phyloP scores from a whole-genome alignment of 805 yeast species.

The Candida ortonii region DNA sequence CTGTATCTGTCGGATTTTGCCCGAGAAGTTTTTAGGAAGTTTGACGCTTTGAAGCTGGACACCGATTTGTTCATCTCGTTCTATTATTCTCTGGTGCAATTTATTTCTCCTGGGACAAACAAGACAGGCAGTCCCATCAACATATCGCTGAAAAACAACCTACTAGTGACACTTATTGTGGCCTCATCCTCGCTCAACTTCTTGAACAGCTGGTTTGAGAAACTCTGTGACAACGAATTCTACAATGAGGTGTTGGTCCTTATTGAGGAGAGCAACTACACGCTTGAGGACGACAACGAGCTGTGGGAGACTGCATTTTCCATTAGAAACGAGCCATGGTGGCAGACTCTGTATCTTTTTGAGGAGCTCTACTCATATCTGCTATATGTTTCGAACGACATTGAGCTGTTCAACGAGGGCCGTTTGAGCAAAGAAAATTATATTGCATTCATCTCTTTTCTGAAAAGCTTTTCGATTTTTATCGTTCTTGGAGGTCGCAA shows the following conservation, averaged over 20 bases:
- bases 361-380: slow-evolving; percentile 66
- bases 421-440: slow-evolving; percentile 41
- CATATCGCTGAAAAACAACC: slow-evolving; percentile 16
- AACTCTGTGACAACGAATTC: slow-evolving; percentile 19
- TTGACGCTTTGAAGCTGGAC: slow-evolving; percentile 9
- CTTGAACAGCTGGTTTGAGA: slow-evolving; percentile 20
- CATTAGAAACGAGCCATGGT: slow-evolving; percentile 23
- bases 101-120: slow-evolving; percentile 15
- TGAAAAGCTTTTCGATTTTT: slow-evolving; percentile 49
- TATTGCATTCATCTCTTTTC: slow-evolving; percentile 41
- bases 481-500: slow-evolving; percentile 24
- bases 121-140: slow-evolving; percentile 9
- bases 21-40: slow-evolving; percentile 7
- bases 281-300: slow-evolving; percentile 9
- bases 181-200: slow-evolving; percentile 21
- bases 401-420: slow-evolving; percentile 47
- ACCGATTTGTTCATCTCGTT: slow-evolving; percentile 16
- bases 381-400: slow-evolving; percentile 64
- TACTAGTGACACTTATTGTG: slow-evolving; percentile 26
- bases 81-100: slow-evolving; percentile 19
- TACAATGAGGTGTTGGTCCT: slow-evolving; percentile 18
- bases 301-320: slow-evolving; percentile 19
- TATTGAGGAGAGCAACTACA: slow-evolving; percentile 16
- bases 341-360: slow-evolving; percentile 45
- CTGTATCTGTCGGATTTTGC: slow-evolving; percentile 19